Evolutionary conservation across 768 basidiomycete species (phyloP), one percentile per base, ranked within the genome.

Genomic region (Trametes maxima): DNA sequence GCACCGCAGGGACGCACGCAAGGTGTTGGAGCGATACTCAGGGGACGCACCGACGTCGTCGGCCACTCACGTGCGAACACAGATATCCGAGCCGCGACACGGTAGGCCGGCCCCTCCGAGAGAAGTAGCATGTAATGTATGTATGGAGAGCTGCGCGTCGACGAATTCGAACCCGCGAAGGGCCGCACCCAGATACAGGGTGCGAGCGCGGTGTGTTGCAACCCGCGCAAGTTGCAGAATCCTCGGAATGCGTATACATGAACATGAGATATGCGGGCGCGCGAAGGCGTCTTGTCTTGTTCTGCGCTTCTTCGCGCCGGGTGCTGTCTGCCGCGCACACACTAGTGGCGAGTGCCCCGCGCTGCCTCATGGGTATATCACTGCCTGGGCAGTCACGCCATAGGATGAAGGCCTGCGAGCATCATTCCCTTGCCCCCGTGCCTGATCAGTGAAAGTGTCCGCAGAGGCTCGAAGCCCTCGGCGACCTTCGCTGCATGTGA

Each of bases 351-450:
- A 17, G 55, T 36, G 45, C 47, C 36, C 56, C n/a, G 45, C 56
- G 21, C 37, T 17, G 45, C 59, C 59, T 66, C 59, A 62, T 65
- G 57, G 67, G 62, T 63, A 62, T 35, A 47, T 43, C 57, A 39
- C 57, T 33, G 57, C 40, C 57, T 40, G 44, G 57, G 11, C 40
- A 39, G 57, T 58, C 57, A 58, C 57, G 57, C 57, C 57, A 58
- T 58, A 39, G 47, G 35, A 37, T 46, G 51, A 47, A 48, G 25
- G 12, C 54, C 14, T 57, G 25, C 57, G 37, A 54, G 57, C 57
- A 64, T 64, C 62, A 64, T 64, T 39, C 58, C 53, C 40, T 43
- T 43, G 40, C 45, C 49, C 52, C 54, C 58, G 59, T 65, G 64
- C 62, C 62, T 64, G 62, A 51, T 51, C 43, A 48, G n/a, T 54